Base-by-base conservation (phyloP, 2,329 filamentous ascomycete species). In the Cladophialophora immunda region DNA sequence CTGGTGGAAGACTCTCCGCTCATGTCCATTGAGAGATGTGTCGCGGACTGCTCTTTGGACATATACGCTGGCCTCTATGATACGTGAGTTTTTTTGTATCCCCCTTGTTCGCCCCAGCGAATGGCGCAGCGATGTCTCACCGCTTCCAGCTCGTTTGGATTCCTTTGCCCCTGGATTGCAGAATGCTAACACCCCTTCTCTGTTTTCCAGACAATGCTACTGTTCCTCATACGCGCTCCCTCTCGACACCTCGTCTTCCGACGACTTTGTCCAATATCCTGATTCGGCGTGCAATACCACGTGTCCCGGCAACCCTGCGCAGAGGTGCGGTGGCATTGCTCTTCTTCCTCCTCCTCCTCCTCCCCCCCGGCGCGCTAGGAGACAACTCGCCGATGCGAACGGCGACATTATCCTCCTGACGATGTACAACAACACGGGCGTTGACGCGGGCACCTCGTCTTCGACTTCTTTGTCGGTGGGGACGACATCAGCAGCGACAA, bases 1-100 rank as follows among this genome's bases (percentile, higher is more conserved):
- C 52, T 69, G 2, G 58, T 55, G 13, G 58, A 69, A 5, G 62
- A 63, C n/a, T 69, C 68, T 8, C 45, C 56, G 8, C 17, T 45
- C n/a, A 70, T 70, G 68, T 65, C 61, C 5, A 68, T 70, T 27
- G 58, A 69, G 29, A 17, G 41, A 25, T 72, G 70, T 65, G 58
- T 68, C 0, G 17, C n/a, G 17, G 53, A 62, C 7, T 72, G 70
- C 57, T 32, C 59, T 2, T 25, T 47, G 36, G 17, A 53, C 6
- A 25, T 53, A 1, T 70, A 45, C 57, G 63, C 62, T 6, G 62
- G 64, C 13, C 25, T 70, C 25, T 68, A 57, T 45, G 61, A 68
- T 58, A 55, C 60, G 61, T 66, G 70, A 52, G 67, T 67, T 58
- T 38, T 34, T 60, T 55, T 38, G 38, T 19, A 19, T 61, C 15